Evolutionary conservation across 1,284 basidiomycete genomes (phyloP), one percentile per base, ranked within the genome.

Genomic region (Naganishia albida): DNA sequence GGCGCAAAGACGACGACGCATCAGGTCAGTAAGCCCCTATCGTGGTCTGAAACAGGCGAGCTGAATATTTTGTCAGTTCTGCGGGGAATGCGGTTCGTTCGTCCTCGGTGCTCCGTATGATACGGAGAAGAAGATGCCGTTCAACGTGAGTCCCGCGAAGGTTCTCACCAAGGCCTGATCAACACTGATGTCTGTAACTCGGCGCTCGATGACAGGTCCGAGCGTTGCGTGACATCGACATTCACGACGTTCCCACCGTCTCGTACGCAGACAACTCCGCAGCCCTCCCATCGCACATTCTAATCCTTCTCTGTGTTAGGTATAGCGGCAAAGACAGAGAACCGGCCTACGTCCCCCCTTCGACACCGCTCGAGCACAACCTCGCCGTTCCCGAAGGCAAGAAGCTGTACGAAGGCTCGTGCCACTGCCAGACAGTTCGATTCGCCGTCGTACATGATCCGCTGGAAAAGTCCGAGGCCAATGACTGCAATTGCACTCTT

Each of bases 371-470:
- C 2, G 28, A 44, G 3, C 62, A 64, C 53, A 39, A 53, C 20
- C 53, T 70, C 16, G 15, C 49, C 1, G 66, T 68, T 20, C 38
- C 69, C 10, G 65, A 67, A 16, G 67, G 67, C 18, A 66, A 69
- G 30, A 51, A 66, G 55, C 49, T 66, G 10, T 62, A 66, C 55
- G 52, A 64, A n/a, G 70, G 70, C 2, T 40, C 51, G 8, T 71
- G 70, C 43, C 70, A 71, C 53, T 71, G 70, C 62, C 63, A 70
- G 49, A 64, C 67, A 3, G 62, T 70, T 20, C 63, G 63, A 40
- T 71, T 69, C 46, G 70, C 68, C 0, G 62, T 70, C 30, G 51
- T 54, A 3, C 64, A 49, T 20, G 44, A 63, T 44, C 65, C 67
- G 3, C 54, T 64, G 28, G 67, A 66, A 15, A 53, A 67, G 53